Base-by-base conservation (phyloP, 2,329 filamentous ascomycete species). In the Waltergamsia citrina region DNA sequence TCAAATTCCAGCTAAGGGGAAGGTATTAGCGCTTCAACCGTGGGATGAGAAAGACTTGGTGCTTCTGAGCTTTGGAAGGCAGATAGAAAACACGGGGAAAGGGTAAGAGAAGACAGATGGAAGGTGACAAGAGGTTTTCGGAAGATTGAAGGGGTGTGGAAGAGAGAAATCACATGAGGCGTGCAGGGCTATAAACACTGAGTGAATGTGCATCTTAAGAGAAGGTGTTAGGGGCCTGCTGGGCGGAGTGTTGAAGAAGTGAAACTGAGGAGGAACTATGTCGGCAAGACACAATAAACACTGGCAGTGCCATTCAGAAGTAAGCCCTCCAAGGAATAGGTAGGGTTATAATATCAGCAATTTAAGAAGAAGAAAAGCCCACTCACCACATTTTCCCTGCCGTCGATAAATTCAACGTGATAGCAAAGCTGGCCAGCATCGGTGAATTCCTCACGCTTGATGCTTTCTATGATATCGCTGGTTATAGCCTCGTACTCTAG, bases 321-420 rank as follows among this genome's bases (percentile, higher is more conserved):
- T 7, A 18, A 30, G n/a, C 29, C n/a, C n/a, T n/a, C n/a, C n/a
- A n/a, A n/a, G n/a, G n/a, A n/a, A n/a, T n/a, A 9, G n/a, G 21
- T 3, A 17, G 28, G 29, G 19, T n/a, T 10, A 4, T n/a, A n/a
- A 32, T 23, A 30, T 6, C 18, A 20, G 17, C 5, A 31, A 29
- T 18, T 17, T 7, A 8, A 26, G n/a, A 19, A 9, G 17, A 9
- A 5, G 20, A 16, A 10, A 17, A 15, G 6, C 9, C n/a, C 20
- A 60, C 65, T 56, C 55, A 71, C 67, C 43, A 56, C 38, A 35
- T 66, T 56, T 40, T 59, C 43, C 32, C 57, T 54, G 17, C 65
- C 67, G 41, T 70, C 66, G 20, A 59, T 57, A 31, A 67, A 69
- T 38, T 67, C 63, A 9, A 64, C 51, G 5, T 43, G 47, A 28